Base-by-base conservation (phyloP, 345 rosid species). In the Abelmoschus esculentus region DNA sequence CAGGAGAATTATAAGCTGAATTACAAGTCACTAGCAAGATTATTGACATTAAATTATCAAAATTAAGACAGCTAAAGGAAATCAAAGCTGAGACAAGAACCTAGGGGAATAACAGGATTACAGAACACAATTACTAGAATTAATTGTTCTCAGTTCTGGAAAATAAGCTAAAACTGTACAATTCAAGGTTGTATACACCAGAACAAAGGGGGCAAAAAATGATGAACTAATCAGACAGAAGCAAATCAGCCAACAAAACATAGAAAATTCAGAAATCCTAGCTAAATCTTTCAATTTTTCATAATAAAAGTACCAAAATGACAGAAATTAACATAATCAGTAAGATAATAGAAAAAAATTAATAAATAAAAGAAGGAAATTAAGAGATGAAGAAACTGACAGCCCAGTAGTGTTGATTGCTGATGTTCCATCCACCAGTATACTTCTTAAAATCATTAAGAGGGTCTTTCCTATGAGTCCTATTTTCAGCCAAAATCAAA, bases 361-460 rank as follows among this genome's bases (percentile, higher is more conserved):
- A 6, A 36, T 0, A 36, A 8, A 61, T 15, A 32, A 9, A 17
- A 9, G 14, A 47, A n/a, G 2, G 0, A 56, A 5, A 59, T 4
- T 34, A 62, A 69, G 10, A 64, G 46, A 54, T 7, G 4, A 47
- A 72, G 55, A 56, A 70, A 87, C 99, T 84, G 81, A 95, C 99
- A 80, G 92, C 86, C 96, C 89, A 90, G 73, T 95, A 95, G 76
- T 92, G 85, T 5, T 63, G 0, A 64, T 78, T 83, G 86, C 93
- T 92, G 76, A 95, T 92, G 76, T 95, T 92, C 89, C 89, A 95
- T 59, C 99, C 99, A 70, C 96, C 93, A 44, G 81, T 77, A 74
- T 95, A 90, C 57, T 61, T 70, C 10, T 87, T 79, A 46, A 86
- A 86, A 74, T 80, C 5, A 42, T 89, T 70, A 28, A 74, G 49